Percentiles rank a stretch among this genome's conserved stretches.
Evolutionary conservation across 257 asterid species (phyloP).

Genomic region (Salvia splendens): DNA sequence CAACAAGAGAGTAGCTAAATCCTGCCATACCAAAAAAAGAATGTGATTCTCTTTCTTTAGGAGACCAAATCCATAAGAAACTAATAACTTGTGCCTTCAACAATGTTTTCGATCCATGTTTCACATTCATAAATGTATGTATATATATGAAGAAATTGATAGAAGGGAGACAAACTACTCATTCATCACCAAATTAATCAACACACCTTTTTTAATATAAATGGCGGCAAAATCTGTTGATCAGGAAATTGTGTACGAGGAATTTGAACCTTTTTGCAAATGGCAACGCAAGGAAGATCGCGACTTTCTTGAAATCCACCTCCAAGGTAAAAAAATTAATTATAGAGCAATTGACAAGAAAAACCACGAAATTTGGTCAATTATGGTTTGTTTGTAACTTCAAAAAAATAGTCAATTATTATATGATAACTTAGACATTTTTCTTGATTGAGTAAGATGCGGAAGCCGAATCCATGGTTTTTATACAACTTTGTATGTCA

Average conservation of each 20-base stretch:
- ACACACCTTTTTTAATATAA: neutral
- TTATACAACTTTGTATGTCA: no score
- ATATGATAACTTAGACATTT: no score
- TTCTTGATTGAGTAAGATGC: no score
- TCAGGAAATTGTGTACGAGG: conserved; percentile 28
- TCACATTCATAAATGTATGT: neutral
- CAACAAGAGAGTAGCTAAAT: conserved; percentile 8
- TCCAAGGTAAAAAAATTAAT: conserved; percentile 39
- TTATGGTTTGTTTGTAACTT: no score
- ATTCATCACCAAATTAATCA: neutral
- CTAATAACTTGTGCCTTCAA: conserved; percentile 35
- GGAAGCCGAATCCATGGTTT: no score
- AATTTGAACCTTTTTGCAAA: conserved; percentile 65
- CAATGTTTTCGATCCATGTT: conserved; percentile 13
- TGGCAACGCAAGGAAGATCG: conserved; percentile 56
- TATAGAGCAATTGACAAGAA: no score
- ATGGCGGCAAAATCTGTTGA: conserved; percentile 43
- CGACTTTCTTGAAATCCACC: conserved; percentile 54
- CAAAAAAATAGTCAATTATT: no score
- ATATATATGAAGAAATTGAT: neutral
- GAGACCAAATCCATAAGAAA: conserved; percentile 41
- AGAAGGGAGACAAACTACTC: neutral
- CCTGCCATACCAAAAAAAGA: conserved; percentile 35
- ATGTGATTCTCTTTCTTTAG: conserved; percentile 36
- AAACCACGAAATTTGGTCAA: no score